phyloP scores from a whole-genome alignment of 1,139 yeast genomes.

The Candida freyschussii region DNA sequence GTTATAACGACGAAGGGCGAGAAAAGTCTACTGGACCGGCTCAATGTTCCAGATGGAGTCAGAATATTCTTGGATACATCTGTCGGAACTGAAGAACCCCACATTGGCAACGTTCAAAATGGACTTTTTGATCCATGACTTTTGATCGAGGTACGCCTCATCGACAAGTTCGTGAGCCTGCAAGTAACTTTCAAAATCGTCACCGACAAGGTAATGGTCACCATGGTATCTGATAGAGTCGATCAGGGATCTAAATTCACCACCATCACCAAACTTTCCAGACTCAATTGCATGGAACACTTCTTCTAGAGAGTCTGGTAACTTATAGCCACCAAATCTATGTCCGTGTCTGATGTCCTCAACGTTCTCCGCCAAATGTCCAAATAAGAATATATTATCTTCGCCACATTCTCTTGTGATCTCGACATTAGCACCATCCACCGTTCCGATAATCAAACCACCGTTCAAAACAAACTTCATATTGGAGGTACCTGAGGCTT shows the following conservation, averaged over 20 bases:
- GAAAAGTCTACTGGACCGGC: conserved; percentile 48
- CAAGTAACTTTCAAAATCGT: conserved; percentile 82
- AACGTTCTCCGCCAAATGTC: conserved; percentile 84
- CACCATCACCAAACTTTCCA: conserved; percentile 68
- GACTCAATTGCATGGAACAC: conserved; percentile 68
- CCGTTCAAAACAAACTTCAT: conserved; percentile 95
- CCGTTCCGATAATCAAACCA: conserved; percentile 91
- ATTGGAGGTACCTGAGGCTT: conserved; percentile 93
- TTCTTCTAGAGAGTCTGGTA: conserved; percentile 49
- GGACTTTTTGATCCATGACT: conserved; percentile 71
- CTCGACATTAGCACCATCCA: conserved; percentile 96
- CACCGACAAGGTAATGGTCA: conserved; percentile 81
- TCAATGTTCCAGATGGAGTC: conserved; percentile 91
- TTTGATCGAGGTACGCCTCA: conserved; percentile 60
- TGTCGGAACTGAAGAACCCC: conserved; percentile 90
- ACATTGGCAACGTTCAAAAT: conserved; percentile 82
- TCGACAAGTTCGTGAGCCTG: conserved; percentile 78
- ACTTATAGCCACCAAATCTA: conserved; percentile 44
- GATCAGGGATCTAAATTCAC: conserved; percentile 63
- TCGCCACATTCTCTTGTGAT: conserved; percentile 92
- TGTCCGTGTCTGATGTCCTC: conserved; percentile 80
- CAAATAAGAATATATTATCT: conserved; percentile 87
- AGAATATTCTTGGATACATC: conserved; percentile 90
- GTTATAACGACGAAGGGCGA: neutral
- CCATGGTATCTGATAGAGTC: conserved; percentile 71